Conservation (phyloP, 805 yeast genomes). For the Ogataea polymorpha region DNA sequence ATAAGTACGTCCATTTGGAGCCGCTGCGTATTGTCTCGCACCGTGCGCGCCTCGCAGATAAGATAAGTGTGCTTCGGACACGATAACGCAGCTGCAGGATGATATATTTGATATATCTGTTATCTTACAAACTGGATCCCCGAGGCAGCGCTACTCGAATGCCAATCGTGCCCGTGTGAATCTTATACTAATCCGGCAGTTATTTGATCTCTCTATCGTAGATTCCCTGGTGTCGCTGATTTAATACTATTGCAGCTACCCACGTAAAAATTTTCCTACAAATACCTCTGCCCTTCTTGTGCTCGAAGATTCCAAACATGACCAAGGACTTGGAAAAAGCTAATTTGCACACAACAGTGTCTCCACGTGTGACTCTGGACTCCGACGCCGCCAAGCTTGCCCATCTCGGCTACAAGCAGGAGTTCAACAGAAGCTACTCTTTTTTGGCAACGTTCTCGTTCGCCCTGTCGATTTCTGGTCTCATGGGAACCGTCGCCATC, state of each 20-base stretch:
- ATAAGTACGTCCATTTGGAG: not conserved
- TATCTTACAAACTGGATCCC: not conserved
- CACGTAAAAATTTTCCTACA: constrained; percentile 7
- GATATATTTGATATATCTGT: not conserved
- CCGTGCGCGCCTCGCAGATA: not conserved
- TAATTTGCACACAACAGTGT: constrained; percentile 14
- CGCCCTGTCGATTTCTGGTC: constrained; percentile 63
- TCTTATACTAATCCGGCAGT: constrained; percentile 8
- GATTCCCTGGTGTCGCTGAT: no score
- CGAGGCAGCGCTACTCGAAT: no score
- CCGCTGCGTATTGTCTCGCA: constrained; percentile 1
- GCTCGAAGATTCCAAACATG: constrained; percentile 6
- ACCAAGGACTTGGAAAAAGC: constrained; percentile 20
- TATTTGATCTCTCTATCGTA: not conserved
- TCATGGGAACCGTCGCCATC: constrained; percentile 60
- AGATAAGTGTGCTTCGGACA: constrained; percentile 4
- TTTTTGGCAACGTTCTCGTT: constrained; percentile 60
- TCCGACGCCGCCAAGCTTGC: constrained; percentile 35
- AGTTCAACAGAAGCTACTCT: constrained; percentile 55
- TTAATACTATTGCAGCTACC: not conserved
- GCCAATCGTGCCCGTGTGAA: constrained; percentile 1
- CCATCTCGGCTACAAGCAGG: constrained; percentile 59
- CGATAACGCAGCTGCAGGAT: constrained; percentile 5
- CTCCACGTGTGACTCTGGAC: constrained; percentile 26
- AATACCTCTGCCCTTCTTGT: not conserved